Evolutionary conservation across 2,329 filamentous ascomycete genomes (phyloP), one percentile per base, ranked within the genome.

Genomic region (Sporothrix brasiliensis): DNA sequence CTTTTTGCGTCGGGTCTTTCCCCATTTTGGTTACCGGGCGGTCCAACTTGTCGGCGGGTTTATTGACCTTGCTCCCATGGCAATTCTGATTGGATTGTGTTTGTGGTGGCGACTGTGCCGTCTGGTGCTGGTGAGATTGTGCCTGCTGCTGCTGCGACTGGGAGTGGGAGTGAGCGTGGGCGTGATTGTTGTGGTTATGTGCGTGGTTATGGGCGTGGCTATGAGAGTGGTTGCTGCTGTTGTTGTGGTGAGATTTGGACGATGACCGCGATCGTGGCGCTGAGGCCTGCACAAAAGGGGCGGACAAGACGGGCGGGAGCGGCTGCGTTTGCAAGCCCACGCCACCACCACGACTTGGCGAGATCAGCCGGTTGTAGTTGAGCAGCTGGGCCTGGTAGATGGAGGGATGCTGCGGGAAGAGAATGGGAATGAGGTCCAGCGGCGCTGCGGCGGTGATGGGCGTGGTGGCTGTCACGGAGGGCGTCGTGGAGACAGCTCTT

Each of bases 351-450:
- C 86, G 81, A 70, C 85, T 81, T 65, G 86, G 84, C 68, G 87
- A 86, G 74, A 90, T 84, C 77, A 90, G 86, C 76, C 85, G 86
- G 79, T 89, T 90, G 82, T 90, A 90, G 75, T 89, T 84, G 67
- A 87, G 83, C 70, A 90, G 84, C 79, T 88, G 87, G 69, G 86
- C 86, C 76, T 89, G 86, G 79, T 88, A 87, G 73, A 86, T 80
- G 54, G 83, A 86, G 50, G 83, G 86, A 74, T 89, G 86, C 73
- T 88, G 87, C 19, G 86, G 86, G 71, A 88, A 81, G 75, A 88
- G 80, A 73, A 87, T 83, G 49, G 87, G 87, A 39, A 87, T 80
- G 71, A 87, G 81, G 73, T 88, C 85, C 75, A 87, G 41, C 70
- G 79, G 79, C 56, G 78, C 63, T 39, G 65, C 47, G 53, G 58